phyloP scores from a whole-genome alignment of 2,329 filamentous ascomycete species.

The Trichoderma endophyticum region DNA sequence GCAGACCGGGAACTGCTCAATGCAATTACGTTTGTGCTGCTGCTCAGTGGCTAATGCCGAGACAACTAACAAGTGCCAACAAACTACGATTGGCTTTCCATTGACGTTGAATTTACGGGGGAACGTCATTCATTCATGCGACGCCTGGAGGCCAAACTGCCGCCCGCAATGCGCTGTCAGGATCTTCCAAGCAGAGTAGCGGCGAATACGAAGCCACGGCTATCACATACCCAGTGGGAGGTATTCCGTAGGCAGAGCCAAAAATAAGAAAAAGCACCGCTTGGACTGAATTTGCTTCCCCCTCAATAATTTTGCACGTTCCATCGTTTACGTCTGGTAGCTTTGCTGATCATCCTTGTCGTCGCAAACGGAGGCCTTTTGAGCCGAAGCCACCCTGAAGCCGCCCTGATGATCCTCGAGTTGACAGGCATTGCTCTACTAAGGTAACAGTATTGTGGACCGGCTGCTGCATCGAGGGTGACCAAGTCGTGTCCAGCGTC shows the following conservation, averaged over 20 bases:
- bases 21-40: neutral
- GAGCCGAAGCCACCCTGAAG: neutral
- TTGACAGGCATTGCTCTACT: neutral
- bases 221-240: no score
- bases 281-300: neutral
- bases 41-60: neutral
- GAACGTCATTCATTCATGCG: slow-evolving; percentile 8
- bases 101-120: neutral
- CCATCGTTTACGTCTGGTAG: neutral
- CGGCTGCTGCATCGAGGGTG: neutral
- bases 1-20: neutral
- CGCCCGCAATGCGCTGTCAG: neutral
- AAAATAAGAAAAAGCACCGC: neutral
- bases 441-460: neutral
- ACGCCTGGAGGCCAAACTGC: neutral
- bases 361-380: neutral
- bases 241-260: neutral
- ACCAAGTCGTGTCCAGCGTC: neutral
- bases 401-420: neutral
- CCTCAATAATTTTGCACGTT: neutral
- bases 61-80: neutral
- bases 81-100: neutral
- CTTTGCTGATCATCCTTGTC: neutral
- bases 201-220: neutral
- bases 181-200: neutral